These are phyloP conservation scores for Cladosporium sp. DNA, from an alignment of 2,329 filamentous ascomycete genomes.

Conservation along the genomic window DNA sequence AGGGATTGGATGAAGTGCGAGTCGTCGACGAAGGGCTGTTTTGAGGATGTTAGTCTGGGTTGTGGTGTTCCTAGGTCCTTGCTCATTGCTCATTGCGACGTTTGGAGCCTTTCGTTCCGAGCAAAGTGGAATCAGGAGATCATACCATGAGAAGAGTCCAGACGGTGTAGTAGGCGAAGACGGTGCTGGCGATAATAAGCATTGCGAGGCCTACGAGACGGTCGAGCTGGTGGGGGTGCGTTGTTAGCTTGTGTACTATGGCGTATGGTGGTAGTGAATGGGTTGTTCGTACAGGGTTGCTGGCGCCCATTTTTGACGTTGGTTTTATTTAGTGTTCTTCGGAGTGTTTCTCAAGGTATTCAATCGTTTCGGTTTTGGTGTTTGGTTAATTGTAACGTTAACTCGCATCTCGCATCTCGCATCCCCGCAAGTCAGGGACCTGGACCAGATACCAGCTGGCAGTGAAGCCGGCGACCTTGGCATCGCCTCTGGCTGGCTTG, in stretches of 20 bases:
- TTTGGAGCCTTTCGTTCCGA: too few relatives aligned
- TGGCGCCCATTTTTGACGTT: conserved; percentile 21
- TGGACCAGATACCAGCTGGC: conserved; percentile 14
- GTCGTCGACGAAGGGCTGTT: conserved; percentile 91
- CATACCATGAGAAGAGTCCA: conserved; percentile 95
- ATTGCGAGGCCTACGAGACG: conserved; percentile 77
- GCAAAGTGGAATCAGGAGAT: too few relatives aligned
- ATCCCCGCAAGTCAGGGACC: neutral
- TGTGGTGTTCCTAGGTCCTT: neutral
- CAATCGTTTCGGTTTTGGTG: neutral
- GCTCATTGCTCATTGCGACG: too few relatives aligned
- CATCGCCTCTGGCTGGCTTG: conserved; percentile 7
- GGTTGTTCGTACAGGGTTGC: conserved; percentile 19
- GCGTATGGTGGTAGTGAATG: neutral
- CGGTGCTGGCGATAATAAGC: conserved; percentile 71
- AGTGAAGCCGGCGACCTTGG: conserved; percentile 10
- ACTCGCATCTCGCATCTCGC: neutral
- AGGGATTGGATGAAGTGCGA: conserved; percentile 91
- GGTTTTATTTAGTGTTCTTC: neutral
- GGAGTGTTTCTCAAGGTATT: neutral
- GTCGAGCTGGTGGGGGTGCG: conserved; percentile 69
- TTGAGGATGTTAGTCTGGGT: neutral
- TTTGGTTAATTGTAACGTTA: neutral
- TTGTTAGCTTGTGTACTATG: neutral
- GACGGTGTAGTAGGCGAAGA: conserved; percentile 91